Evolutionary conservation across 768 basidiomycete species (phyloP).

Genomic region (Udeniomyces megalosporus): DNA sequence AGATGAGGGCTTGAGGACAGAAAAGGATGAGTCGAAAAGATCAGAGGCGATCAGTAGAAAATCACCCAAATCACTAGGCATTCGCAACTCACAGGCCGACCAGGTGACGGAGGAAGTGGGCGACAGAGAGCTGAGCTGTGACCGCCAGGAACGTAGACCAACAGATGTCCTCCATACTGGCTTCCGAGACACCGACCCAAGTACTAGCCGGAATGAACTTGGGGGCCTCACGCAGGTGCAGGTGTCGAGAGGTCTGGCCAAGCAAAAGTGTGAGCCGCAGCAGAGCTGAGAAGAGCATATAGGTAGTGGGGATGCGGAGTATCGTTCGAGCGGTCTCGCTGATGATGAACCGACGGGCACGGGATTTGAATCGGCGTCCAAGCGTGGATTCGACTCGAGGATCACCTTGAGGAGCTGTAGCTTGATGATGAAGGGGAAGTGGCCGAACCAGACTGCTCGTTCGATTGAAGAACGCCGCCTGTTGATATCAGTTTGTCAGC

Average conservation of each 20-base stretch:
- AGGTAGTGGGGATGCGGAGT: not conserved
- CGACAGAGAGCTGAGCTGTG: not conserved
- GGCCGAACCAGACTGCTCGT: not conserved
- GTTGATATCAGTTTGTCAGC: too few relatives aligned
- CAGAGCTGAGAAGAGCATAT: not conserved
- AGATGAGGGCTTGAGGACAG: not conserved
- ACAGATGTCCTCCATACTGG: not conserved
- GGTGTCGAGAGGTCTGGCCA: not conserved
- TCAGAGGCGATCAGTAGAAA: not conserved
- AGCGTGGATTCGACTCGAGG: not conserved
- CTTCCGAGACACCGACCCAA: not conserved
- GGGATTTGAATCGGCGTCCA: not conserved
- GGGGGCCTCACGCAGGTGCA: not conserved
- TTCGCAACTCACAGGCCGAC: not conserved
- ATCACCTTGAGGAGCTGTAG: not conserved
- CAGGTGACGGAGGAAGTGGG: not conserved
- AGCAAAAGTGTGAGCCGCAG: not conserved
- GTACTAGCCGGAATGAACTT: not conserved
- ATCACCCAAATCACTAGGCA: not conserved
- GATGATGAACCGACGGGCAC: not conserved
- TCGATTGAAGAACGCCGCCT: not conserved
- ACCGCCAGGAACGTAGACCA: slow-evolving; percentile 9
- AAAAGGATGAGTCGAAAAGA: too few relatives aligned
- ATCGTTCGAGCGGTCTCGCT: not conserved
- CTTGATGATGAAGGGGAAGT: not conserved